Base-by-base conservation (phyloP, 306 rosid genomes). In the Casuarina cunninghamiana region DNA sequence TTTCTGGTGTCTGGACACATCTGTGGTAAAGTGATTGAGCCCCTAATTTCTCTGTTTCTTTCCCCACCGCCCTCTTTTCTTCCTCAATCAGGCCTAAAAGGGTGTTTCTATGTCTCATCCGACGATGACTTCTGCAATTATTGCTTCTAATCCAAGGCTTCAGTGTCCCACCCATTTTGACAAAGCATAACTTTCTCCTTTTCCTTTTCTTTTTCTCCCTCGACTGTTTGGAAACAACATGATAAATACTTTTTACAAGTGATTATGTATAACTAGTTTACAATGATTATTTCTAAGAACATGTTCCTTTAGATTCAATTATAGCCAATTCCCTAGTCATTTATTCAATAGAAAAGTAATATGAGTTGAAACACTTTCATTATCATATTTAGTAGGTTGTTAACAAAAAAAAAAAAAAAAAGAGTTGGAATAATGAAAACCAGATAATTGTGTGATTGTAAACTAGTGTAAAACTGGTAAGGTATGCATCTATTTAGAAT, bases 81-180 rank as follows among this genome's bases (percentile, higher is more conserved):
- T 83, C 87, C 66, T 75, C 87, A 46, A 60, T 87, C 88, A 82
- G 77, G 26, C 75, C 74, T 82, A 76, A 85, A 87, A 85, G 89
- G 76, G 53, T 78, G 84, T 79, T 69, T 70, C 79, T n/a, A 32
- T 67, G 82, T 84, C 80, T 61, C 78, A 53, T 10, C 53, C 73
- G 86, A 89, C 86, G 76, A 84, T 44, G 86, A 86, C 90, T 80
- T 71, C 32, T 53, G 53, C 53, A 49, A 60, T 49, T 78, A 72
- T 72, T 81, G 79, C 78, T 84, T 79, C 60, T 54, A 75, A 61
- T 76, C 53, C 81, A 80, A 83, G 41, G 37, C 72, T 66, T 10
- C 61, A 54, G 43, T 57, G 55, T 72, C 74, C 70, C 78, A 67
- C 67, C 77, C 72, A 83, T 50, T 81, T 83, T 81, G 82, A 75